Conservation (phyloP, 2,329 filamentous ascomycete species). For the Ceratocystis ficicola region DNA sequence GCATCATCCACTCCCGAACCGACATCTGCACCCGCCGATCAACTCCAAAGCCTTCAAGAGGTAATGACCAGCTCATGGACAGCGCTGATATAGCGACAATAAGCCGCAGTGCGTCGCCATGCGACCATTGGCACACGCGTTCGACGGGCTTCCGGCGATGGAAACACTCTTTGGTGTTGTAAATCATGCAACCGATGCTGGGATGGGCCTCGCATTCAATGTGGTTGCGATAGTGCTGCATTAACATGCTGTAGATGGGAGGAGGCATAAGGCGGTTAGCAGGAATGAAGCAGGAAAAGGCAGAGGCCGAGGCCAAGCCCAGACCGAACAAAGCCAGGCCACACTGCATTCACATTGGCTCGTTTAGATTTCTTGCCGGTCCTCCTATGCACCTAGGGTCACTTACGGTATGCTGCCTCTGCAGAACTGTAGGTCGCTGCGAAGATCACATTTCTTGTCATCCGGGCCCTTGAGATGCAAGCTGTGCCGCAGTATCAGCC, state of each 20-base stretch:
- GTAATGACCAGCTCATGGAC: not conserved
- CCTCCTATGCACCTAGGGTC: not conserved
- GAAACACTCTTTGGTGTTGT: slow-evolving; percentile 37
- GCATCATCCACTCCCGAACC: slow-evolving; percentile 4
- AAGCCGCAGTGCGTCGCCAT: not conserved
- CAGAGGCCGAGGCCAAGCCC: not conserved
- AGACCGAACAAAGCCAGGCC: not conserved
- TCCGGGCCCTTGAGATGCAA: slow-evolving; percentile 55
- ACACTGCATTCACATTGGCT: too few relatives aligned
- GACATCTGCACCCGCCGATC: not conserved
- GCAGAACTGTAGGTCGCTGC: slow-evolving; percentile 49
- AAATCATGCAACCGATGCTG: slow-evolving; percentile 44
- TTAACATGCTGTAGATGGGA: slow-evolving; percentile 36
- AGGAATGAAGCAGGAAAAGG: not conserved
- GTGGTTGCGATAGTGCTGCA: slow-evolving; percentile 48
- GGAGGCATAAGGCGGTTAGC: not conserved
- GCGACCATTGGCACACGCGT: slow-evolving; percentile 1
- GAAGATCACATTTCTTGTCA: slow-evolving; percentile 43
- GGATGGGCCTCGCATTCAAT: slow-evolving; percentile 48
- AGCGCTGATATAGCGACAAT: slow-evolving; percentile 2
- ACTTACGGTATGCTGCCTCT: slow-evolving; percentile 46
- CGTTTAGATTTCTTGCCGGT: not conserved
- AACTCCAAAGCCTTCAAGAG: not conserved
- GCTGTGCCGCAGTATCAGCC: slow-evolving; percentile 52
- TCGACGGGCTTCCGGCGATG: slow-evolving; percentile 29